These are phyloP conservation scores for Tuber calosporum DNA, from an alignment of 495 filamentous ascomycete species.

Conservation along the genomic window DNA sequence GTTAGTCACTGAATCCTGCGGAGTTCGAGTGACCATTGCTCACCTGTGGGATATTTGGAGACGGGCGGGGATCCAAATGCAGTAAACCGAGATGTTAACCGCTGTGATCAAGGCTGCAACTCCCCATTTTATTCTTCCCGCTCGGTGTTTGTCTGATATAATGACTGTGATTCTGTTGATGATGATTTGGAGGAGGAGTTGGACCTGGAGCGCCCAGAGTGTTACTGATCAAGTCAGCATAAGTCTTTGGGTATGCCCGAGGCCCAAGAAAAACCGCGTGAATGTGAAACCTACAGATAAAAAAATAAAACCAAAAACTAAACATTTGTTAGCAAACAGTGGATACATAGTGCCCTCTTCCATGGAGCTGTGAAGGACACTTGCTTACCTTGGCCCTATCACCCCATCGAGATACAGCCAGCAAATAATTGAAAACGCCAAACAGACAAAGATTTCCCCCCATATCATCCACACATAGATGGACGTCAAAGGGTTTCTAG, in stretches of 20 bases:
- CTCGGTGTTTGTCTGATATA: constrained; percentile 35
- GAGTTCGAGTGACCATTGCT: not conserved
- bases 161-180: constrained; percentile 49
- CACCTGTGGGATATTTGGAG: constrained; percentile 40
- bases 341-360: not conserved
- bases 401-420: constrained; percentile 44
- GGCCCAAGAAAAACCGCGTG: not conserved
- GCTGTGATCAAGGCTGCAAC: constrained; percentile 44
- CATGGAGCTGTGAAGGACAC: not conserved
- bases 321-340: not conserved
- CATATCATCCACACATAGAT: constrained; percentile 46
- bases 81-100: constrained; percentile 48
- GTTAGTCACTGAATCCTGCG: not conserved
- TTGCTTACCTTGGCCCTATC: constrained; percentile 41
- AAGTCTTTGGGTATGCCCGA: not conserved
- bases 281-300: constrained; percentile 37
- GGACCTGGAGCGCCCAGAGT: constrained; percentile 45
- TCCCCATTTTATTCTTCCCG: constrained; percentile 44
- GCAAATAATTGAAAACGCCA: constrained; percentile 43
- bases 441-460: constrained; percentile 45
- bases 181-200: constrained; percentile 48
- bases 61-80: constrained; percentile 50
- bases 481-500: constrained; percentile 38
- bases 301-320: constrained; percentile 19
- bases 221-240: constrained; percentile 25